phyloP scores from a whole-genome alignment of 192 early-diverging fungal genomes.

The Cetraspora pellucida region DNA sequence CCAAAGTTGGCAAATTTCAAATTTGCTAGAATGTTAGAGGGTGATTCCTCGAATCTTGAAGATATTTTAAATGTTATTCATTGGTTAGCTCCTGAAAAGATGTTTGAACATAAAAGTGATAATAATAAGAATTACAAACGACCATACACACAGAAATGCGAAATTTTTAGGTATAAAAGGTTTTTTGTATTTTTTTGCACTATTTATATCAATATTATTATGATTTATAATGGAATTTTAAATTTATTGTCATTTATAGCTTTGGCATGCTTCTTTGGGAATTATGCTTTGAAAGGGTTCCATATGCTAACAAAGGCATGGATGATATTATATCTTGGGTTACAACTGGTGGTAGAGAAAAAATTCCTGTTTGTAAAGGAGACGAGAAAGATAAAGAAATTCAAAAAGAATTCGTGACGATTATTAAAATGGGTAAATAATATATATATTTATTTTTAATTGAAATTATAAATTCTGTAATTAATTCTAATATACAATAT shows the following conservation, averaged over 20 bases:
- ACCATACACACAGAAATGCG: slow-evolving; percentile 15
- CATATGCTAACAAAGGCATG: background rate
- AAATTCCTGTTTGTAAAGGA: background rate
- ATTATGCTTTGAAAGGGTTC: background rate
- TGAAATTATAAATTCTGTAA: background rate
- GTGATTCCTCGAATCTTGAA: background rate
- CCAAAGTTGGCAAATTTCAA: slow-evolving; percentile 10
- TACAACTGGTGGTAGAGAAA: background rate
- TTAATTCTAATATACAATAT: background rate
- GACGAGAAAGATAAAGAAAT: background rate
- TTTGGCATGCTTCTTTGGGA: slow-evolving; percentile 25
- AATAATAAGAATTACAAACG: background rate
- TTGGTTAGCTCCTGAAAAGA: slow-evolving; percentile 7
- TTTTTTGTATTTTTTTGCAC: background rate
- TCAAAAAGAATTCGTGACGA: background rate
- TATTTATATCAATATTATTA: background rate
- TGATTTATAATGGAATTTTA: background rate
- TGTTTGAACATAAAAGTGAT: background rate
- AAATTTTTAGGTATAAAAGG: background rate
- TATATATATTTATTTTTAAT: too few relatives aligned
- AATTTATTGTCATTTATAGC: slow-evolving; percentile 1
- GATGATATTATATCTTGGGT: slow-evolving; percentile 2
- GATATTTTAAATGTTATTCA: background rate
- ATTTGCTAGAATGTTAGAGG: background rate
- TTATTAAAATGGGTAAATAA: background rate